These are phyloP conservation scores for Boeremia lycopersici DNA, from an alignment of 2,329 filamentous ascomycete species.

Conservation along the genomic window DNA sequence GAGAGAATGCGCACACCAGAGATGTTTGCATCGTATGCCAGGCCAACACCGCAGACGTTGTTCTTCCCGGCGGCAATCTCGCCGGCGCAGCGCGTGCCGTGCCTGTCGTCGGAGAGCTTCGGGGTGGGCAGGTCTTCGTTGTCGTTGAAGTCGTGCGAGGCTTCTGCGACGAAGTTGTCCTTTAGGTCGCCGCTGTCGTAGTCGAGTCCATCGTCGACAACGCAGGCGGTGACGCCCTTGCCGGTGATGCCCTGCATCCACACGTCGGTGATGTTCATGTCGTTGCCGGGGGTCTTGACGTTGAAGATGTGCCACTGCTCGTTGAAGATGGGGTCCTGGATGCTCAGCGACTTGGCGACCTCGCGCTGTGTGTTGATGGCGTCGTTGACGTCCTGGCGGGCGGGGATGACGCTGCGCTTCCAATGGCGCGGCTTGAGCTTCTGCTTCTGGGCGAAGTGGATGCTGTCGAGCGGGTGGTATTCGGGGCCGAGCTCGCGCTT, in stretches of 20 bases:
- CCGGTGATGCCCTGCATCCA: slow-evolving; percentile 93
- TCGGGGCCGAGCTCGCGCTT: slow-evolving; percentile 60
- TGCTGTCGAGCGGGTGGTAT: slow-evolving; percentile 69
- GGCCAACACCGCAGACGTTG: slow-evolving; percentile 91
- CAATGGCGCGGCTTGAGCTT: slow-evolving; percentile 65
- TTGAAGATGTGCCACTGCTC: slow-evolving; percentile 98
- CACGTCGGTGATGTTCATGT: slow-evolving; percentile 93
- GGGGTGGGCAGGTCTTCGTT: slow-evolving; percentile 78
- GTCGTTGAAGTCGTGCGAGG: slow-evolving; percentile 97
- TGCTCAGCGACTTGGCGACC: slow-evolving; percentile 66
- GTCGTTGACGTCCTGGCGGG: slow-evolving; percentile 37
- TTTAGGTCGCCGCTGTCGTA: slow-evolving; percentile 94
- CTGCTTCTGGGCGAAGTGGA: slow-evolving; percentile 83
- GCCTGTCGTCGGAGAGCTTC: slow-evolving; percentile 80
- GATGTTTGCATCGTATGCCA: slow-evolving; percentile 90
- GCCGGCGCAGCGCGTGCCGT: slow-evolving; percentile 93
- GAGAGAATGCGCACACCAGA: slow-evolving; percentile 92
- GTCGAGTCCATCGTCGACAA: slow-evolving; percentile 94
- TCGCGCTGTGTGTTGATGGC: slow-evolving; percentile 55
- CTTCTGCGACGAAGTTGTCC: slow-evolving; percentile 89
- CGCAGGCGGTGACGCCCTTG: slow-evolving; percentile 84
- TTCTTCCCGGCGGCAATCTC: slow-evolving; percentile 94
- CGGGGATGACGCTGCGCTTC: slow-evolving; percentile 58
- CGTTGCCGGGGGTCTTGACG: slow-evolving; percentile 77
- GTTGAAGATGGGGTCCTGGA: slow-evolving; percentile 86